Evolutionary conservation across 169 alveolate species (phyloP).

Genomic region (Eimeria necatrix): DNA sequence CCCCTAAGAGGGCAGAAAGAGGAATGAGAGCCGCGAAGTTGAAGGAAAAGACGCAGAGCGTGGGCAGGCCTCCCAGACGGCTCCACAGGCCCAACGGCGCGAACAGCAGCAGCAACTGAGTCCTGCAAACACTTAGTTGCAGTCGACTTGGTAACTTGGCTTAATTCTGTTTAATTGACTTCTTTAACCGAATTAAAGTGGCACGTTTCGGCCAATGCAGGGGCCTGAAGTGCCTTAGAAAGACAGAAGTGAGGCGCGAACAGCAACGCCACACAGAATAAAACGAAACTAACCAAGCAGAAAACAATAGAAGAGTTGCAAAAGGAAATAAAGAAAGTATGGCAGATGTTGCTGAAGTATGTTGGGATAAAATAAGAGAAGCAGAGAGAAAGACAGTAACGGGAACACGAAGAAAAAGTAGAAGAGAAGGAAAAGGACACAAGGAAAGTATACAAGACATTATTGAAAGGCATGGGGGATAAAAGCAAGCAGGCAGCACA

Average conservation of each 20-base stretch:
- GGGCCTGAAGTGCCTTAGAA: background rate
- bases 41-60: constrained; percentile 83
- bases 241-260: too few relatives aligned
- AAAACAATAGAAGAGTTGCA: background rate
- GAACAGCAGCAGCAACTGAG: constrained; percentile 73
- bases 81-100: constrained; percentile 78
- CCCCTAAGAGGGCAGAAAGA: constrained; percentile 91
- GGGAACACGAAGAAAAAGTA: background rate
- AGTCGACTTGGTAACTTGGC: background rate
- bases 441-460: too few relatives aligned
- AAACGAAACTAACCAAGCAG: background rate
- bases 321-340: background rate
- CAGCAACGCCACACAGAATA: background rate
- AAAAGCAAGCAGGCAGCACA: too few relatives aligned
- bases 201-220: too few relatives aligned
- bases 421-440: too few relatives aligned
- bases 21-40: constrained; percentile 91
- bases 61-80: background rate
- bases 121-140: constrained; percentile 50
- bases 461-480: too few relatives aligned
- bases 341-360: background rate
- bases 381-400: too few relatives aligned
- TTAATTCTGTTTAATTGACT: too few relatives aligned
- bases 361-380: too few relatives aligned
- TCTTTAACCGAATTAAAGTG: too few relatives aligned